Evolutionary conservation across 2,329 filamentous ascomycete genomes (phyloP).

Genomic region (Aspergillus brasiliensis): DNA sequence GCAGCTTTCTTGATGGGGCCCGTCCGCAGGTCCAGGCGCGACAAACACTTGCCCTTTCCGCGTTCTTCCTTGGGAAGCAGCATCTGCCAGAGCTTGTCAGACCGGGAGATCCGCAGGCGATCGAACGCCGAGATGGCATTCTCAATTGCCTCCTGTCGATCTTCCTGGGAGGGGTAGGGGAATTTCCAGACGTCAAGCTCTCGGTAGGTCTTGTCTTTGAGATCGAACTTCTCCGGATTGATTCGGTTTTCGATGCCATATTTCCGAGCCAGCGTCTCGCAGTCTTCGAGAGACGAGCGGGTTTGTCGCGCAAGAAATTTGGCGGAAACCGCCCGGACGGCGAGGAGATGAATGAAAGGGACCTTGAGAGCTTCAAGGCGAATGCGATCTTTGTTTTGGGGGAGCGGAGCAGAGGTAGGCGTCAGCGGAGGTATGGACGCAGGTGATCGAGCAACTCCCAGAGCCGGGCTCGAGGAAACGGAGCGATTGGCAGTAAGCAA

Average conservation of each 20-base stretch:
- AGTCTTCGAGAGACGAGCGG: constrained; percentile 52
- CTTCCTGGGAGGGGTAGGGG: constrained; percentile 56
- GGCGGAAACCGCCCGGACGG: constrained; percentile 51
- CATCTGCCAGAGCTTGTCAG: constrained; percentile 64
- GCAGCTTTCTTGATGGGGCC: constrained; percentile 42
- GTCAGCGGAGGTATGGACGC: constrained; percentile 38
- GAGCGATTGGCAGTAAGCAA: constrained; percentile 44
- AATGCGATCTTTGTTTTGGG: constrained; percentile 39
- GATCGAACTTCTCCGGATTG: constrained; percentile 53
- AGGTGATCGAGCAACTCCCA: constrained; percentile 41
- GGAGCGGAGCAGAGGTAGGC: constrained; percentile 47
- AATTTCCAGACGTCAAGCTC: constrained; percentile 66
- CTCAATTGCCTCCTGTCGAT: constrained; percentile 62
- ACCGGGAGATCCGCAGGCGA: constrained; percentile 60
- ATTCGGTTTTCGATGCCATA: constrained; percentile 55
- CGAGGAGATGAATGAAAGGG: constrained; percentile 56
- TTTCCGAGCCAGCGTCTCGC: constrained; percentile 53
- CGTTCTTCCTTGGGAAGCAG: constrained; percentile 63
- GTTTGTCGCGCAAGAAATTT: constrained; percentile 52
- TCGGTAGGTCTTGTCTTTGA: constrained; percentile 62
- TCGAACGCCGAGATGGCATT: constrained; percentile 66
- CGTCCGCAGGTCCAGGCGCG: constrained; percentile 56
- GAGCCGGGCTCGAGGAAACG: constrained; percentile 44
- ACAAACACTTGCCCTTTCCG: constrained; percentile 63
- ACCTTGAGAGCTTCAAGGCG: constrained; percentile 49